Evolutionary conservation across 1,284 basidiomycete species (phyloP).

Genomic region (Ceratobasidium papillatum): DNA sequence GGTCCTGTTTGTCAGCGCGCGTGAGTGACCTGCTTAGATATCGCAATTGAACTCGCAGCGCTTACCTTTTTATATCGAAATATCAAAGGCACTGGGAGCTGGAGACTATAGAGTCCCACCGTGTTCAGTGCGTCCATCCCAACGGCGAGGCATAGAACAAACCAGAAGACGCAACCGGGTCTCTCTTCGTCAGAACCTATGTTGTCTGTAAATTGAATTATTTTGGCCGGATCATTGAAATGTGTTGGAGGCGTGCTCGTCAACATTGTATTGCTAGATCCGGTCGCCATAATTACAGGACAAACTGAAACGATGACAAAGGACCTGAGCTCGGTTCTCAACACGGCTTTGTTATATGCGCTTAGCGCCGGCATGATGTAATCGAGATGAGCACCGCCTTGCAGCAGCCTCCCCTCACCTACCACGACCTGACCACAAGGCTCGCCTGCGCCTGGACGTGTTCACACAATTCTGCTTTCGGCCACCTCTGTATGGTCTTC

Average conservation of each 20-base stretch:
- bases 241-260: not conserved
- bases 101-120: not conserved
- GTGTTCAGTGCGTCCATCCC: no score
- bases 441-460: not conserved
- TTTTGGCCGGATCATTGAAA: no score
- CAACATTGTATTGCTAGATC: no score
- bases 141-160: no score
- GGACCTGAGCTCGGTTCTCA: no score
- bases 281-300: not conserved
- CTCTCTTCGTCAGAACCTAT: no score
- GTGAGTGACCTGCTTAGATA: not conserved
- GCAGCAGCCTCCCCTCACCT: not conserved
- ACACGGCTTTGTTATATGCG: not conserved
- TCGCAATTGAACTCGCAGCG: not conserved
- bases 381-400: not conserved
- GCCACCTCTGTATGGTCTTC: conserved; percentile 20
- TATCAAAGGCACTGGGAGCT: not conserved
- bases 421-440: conserved; percentile 11
- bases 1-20: not conserved
- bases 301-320: not conserved
- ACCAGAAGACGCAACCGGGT: no score
- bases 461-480: conserved; percentile 7
- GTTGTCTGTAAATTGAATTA: no score
- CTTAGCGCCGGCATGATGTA: not conserved
- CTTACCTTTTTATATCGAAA: not conserved